A percentile compares a stretch with the other conserved stretches of the same genome.
phyloP scores from a whole-genome alignment of 352 stramenopile genomes.

The Phytophthora rubi region DNA sequence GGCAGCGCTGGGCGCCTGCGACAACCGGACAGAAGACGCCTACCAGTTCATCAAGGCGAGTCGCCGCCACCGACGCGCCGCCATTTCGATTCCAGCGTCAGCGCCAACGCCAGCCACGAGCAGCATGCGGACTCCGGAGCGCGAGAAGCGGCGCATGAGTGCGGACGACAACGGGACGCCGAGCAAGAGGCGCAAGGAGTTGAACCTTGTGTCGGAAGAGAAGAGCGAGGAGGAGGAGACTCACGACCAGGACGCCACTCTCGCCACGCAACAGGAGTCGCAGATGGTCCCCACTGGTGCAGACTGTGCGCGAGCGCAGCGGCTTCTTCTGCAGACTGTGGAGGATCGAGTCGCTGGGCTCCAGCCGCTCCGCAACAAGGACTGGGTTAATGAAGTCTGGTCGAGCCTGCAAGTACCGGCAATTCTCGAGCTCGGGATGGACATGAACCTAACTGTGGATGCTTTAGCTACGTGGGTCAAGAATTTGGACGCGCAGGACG shows the following conservation, averaged over 20 bases:
- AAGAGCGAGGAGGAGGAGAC: conserved; percentile 19
- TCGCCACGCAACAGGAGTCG: conserved; percentile 17
- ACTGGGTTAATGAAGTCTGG: conserved; percentile 44
- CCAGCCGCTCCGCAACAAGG: conserved; percentile 24
- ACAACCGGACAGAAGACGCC: conserved; percentile 55
- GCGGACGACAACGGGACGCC: conserved; percentile 21
- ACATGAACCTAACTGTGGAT: conserved; percentile 47
- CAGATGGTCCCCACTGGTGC: neutral
- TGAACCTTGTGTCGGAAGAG: conserved; percentile 15
- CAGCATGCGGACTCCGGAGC: conserved; percentile 21
- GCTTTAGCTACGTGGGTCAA: conserved; percentile 49
- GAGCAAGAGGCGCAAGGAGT: conserved; percentile 41
- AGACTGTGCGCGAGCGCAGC: conserved; percentile 16
- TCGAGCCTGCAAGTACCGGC: conserved; percentile 35
- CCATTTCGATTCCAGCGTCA: conserved; percentile 15
- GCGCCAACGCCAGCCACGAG: conserved; percentile 1
- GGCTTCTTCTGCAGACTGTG: conserved; percentile 38
- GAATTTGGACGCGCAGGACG: conserved; percentile 20
- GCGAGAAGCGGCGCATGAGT: conserved; percentile 41
- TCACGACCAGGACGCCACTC: conserved; percentile 4
- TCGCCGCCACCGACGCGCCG: conserved; percentile 22
- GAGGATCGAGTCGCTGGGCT: conserved; percentile 32
- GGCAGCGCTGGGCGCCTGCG: conserved; percentile 45
- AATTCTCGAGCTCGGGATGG: conserved; percentile 42
- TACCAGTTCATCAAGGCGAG: conserved; percentile 58